Conservation (phyloP, 345 rosid genomes). For the Mercurialis annua region DNA sequence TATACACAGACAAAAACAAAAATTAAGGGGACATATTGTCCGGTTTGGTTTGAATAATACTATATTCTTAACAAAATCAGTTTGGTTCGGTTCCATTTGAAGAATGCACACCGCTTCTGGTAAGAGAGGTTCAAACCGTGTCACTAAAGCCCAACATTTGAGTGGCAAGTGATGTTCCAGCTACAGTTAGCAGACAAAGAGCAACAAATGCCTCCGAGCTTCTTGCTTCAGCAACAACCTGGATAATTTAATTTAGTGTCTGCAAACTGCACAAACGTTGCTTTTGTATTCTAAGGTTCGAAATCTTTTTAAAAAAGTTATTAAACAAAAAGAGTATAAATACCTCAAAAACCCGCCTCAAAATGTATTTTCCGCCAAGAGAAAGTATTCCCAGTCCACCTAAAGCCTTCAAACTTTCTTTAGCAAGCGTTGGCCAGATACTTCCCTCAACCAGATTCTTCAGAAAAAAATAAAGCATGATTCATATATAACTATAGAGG, state of each 20-base stretch:
- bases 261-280: slow-evolving; percentile 12
- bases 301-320: neutral
- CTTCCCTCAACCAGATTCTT: slow-evolving; percentile 65
- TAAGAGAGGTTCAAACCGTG: slow-evolving; percentile 50
- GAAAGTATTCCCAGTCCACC: slow-evolving; percentile 87
- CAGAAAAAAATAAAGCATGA: neutral
- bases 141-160: slow-evolving; percentile 94
- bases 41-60: no score
- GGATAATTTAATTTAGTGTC: slow-evolving; percentile 31
- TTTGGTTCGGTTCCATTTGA: no score
- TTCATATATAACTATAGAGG: neutral
- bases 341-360: slow-evolving; percentile 88
- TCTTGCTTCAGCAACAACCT: slow-evolving; percentile 96
- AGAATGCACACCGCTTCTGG: no score
- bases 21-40: no score
- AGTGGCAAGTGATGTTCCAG: slow-evolving; percentile 89
- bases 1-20: no score
- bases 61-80: no score
- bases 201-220: slow-evolving; percentile 97
- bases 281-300: neutral
- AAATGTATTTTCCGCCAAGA: slow-evolving; percentile 77
- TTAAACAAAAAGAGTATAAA: slow-evolving; percentile 7
- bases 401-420: slow-evolving; percentile 89
- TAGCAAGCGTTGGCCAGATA: slow-evolving; percentile 81
- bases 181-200: slow-evolving; percentile 86